Base-by-base conservation (phyloP, 2,329 filamentous ascomycete genomes). In the Magnaporthiopsis incrustans region DNA sequence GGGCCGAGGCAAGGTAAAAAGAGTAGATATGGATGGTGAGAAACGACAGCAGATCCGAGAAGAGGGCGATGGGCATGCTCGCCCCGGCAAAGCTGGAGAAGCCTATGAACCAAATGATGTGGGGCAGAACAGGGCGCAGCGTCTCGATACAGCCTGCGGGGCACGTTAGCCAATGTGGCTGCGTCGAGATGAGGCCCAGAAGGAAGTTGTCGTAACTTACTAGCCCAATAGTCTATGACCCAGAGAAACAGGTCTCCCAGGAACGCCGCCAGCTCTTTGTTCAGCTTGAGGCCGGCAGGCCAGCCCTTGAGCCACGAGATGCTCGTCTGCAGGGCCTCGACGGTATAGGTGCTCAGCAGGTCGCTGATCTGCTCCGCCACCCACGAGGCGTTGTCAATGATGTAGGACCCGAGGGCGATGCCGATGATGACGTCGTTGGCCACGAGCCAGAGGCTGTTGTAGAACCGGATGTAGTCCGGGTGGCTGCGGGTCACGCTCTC, bases 341-440 rank as follows among this genome's bases (percentile, higher is more conserved):
- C 90, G 0, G 93, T 96, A 79, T 96, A 99, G 11, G 84, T 83
- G 63, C 84, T 86, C 60, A 98, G 81, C 30, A 96, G 79, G 59
- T 81, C 81, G 69, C 91, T 91, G 68, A 98, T 90, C 71, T 90
- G 87, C 63, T 85, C 82, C 2, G 92, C 92, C 1, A 97, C 92
- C 81, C 89, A 91, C 64, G 86, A 83, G 2, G 92, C 89, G 71
- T 99, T 97, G 73, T 99, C 95, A 67, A 98, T 94, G 67, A 99
- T 96, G 74, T 97, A 99, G 0, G 92, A 96, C 0, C 95, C 96
- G 10, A 99, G 78, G 1, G 95, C 95, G 69, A 99, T 97, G 32
- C 95, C 96, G 66, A 99, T 98, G 68, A 99, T 99, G 60, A 99
- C 90, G 77, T 99, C 95, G 77, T 99, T 99, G 35, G 93, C 93